A percentile compares a stretch with the other conserved stretches of the same genome.
Conservation (phyloP, 345 rosid genomes). For the Pugionium dolabratum region DNA sequence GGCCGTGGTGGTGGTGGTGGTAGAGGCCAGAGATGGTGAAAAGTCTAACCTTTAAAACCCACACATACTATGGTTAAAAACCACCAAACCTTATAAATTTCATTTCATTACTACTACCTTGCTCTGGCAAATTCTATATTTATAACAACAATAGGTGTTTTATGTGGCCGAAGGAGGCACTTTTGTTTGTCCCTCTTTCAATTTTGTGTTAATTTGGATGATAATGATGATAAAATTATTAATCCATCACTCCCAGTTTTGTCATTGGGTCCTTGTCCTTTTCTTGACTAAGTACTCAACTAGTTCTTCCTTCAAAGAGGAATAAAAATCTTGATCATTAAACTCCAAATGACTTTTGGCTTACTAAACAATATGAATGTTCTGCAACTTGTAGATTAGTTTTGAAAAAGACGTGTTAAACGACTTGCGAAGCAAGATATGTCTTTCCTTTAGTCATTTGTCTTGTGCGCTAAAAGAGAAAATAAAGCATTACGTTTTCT, state of each 20-base stretch:
- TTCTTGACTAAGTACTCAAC: too few species aligned
- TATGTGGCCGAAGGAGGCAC: background rate
- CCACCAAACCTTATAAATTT: background rate
- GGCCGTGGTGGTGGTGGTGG: conserved; percentile 50
- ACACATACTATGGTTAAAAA: background rate
- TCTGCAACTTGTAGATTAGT: background rate
- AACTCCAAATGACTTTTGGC: background rate
- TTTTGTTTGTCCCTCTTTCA: conserved; percentile 14
- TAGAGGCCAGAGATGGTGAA: conserved; percentile 41
- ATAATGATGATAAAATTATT: conserved; percentile 34
- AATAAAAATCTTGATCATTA: background rate
- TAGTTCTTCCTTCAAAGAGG: too few species aligned
- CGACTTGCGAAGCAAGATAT: background rate
- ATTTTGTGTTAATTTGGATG: conserved; percentile 38
- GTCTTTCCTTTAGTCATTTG: background rate
- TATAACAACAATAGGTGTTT: background rate
- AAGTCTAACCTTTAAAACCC: background rate
- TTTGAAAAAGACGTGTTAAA: background rate
- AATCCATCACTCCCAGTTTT: background rate
- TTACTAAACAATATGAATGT: background rate
- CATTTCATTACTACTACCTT: background rate
- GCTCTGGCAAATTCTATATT: background rate
- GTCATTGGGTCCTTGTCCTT: background rate
- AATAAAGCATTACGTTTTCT: conserved; percentile 10
- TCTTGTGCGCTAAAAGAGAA: background rate